Evolutionary conservation across 2,329 filamentous ascomycete species (phyloP).

Genomic region (Thelonectria blattea): DNA sequence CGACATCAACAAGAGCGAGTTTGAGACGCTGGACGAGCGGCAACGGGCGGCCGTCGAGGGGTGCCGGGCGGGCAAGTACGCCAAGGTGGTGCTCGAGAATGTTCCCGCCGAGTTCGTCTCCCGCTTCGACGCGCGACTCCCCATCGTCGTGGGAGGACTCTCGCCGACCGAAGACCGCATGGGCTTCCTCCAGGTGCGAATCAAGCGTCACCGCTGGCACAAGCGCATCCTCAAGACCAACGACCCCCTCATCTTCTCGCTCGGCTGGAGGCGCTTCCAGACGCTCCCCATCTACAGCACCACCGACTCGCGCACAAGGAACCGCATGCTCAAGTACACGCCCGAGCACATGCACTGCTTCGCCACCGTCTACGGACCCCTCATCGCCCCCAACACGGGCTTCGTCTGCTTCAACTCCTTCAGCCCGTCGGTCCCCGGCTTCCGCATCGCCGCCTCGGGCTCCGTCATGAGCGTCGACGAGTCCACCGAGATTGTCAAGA

Average conservation of each 20-base stretch:
- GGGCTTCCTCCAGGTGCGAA: conserved; percentile 92
- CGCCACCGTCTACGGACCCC: conserved; percentile 90
- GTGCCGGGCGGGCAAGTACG: conserved; percentile 90
- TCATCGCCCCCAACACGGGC: conserved; percentile 93
- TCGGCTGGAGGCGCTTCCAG: conserved; percentile 96
- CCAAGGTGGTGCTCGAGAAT: conserved; percentile 84
- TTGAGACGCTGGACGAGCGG: conserved; percentile 82
- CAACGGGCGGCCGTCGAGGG: conserved; percentile 88
- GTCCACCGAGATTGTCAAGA: conserved; percentile 97
- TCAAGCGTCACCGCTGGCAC: conserved; percentile 98
- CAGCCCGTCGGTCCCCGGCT: conserved; percentile 82
- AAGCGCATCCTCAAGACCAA: conserved; percentile 99
- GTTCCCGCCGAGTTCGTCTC: conserved; percentile 90
- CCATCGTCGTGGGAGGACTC: conserved; percentile 89
- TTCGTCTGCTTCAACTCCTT: conserved; percentile 95
- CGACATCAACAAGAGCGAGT: conserved; percentile 95
- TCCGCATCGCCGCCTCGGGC: conserved; percentile 92
- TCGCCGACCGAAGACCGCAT: conserved; percentile 94
- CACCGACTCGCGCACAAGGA: conserved; percentile 88
- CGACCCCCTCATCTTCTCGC: conserved; percentile 94
- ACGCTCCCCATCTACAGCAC: conserved; percentile 92
- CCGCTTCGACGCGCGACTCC: conserved; percentile 81
- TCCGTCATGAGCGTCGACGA: conserved; percentile 95
- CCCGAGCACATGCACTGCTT: conserved; percentile 99
- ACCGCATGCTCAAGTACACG: conserved; percentile 98